Evolutionary conservation across 75 land plant species (phyloP), one percentile per base, ranked within the genome.

Genomic region (Pinus taeda): DNA sequence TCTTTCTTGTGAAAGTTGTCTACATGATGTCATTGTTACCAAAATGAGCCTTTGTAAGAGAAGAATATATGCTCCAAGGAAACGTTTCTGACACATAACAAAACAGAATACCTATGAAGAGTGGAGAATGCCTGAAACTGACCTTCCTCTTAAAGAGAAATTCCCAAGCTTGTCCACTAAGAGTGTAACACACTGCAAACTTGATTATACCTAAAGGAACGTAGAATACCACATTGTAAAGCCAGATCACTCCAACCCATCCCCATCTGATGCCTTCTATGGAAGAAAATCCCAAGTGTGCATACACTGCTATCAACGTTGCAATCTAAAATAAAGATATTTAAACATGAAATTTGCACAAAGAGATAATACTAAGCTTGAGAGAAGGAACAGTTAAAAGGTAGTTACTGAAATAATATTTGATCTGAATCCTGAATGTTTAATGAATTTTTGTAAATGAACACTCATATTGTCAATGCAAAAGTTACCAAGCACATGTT

Each of bases 211-310:
- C 33, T 33, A 33, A 33, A 33, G 33, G 33, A 33, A 33, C 33
- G 1, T 33, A 33, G 2, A 33, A 85, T 36, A 91, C 65, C 13
- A 89, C 29, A 79, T 84, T 89, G 61, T 91, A 89, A 14, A 91
- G 60, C 93, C 93, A 91, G 36, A 91, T 89, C 7, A 87, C 80
- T 57, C 87, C 93, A 42, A 89, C 87, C 93, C 93, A 91, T 67
- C 90, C 88, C 93, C 93, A 89, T 4, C 93, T 92, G 37, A 87
- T 85, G 59, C 93, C 92, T 45, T 82, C 39, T 15, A 91, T 86
- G 30, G 73, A 72, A 62, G 93, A 92, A 78, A 91, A 91, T 67
- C 77, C 74, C 58, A 83, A 85, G 64, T 84, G 73, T 60, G 92
- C 92, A 77, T 91, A 87, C 7, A 89, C 92, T 15, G 93, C 89